phyloP scores from a whole-genome alignment of 768 basidiomycete genomes.

The Trametopsis cervina region DNA sequence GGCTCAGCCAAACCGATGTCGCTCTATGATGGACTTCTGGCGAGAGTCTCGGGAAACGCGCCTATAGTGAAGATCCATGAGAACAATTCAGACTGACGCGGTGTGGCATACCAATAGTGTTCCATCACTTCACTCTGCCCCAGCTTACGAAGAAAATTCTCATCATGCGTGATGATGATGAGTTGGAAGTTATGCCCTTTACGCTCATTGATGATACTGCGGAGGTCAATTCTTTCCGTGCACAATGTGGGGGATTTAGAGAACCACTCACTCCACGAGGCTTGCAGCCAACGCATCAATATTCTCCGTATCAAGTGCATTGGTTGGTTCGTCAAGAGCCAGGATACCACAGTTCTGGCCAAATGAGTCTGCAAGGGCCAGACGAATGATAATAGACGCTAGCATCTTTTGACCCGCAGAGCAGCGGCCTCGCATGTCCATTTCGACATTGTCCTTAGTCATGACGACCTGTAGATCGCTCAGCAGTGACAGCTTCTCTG shows the following conservation, averaged over 20 bases:
- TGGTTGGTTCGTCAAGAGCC: constrained; percentile 96
- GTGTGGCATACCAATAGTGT: constrained; percentile 66
- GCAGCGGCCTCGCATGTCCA: constrained; percentile 99
- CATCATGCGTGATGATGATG: constrained; percentile 95
- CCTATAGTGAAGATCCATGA: constrained; percentile 40
- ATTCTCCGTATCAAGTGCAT: constrained; percentile 93
- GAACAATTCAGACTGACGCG: background rate
- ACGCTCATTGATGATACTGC: constrained; percentile 90
- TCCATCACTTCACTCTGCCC: constrained; percentile 92
- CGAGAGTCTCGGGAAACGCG: constrained; percentile 53
- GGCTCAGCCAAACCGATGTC: constrained; percentile 56
- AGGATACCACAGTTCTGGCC: constrained; percentile 97
- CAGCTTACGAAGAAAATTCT: constrained; percentile 86
- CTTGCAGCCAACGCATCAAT: constrained; percentile 91
- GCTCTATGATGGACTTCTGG: constrained; percentile 76
- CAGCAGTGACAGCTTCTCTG: background rate
- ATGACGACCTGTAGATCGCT: constrained; percentile 76
- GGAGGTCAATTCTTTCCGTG: background rate
- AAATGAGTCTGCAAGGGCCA: constrained; percentile 95
- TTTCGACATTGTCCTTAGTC: constrained; percentile 98
- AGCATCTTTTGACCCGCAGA: constrained; percentile 99
- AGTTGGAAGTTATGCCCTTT: constrained; percentile 93
- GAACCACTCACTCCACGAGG: constrained; percentile 78
- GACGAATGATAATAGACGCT: constrained; percentile 94
- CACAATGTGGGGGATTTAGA: constrained; percentile 5